Base-by-base conservation (phyloP, 257 asterid genomes). In the Solanum gandarillasii region DNA sequence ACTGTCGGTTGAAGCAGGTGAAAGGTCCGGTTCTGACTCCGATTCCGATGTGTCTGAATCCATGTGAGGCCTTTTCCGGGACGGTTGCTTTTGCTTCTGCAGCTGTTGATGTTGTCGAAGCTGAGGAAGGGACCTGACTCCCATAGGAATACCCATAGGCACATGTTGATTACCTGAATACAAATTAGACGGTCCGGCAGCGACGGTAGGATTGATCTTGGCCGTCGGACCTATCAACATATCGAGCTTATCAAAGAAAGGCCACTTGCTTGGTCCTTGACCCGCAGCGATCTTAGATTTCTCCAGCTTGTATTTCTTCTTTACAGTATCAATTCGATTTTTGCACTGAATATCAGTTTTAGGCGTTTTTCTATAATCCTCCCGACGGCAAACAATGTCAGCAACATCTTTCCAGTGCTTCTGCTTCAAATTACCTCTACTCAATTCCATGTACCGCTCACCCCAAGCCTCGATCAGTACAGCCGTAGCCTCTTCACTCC, bases 311-410 rank as follows among this genome's bases (percentile, higher is more conserved):
- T 93, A 96, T 93, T 95, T 96, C 94, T 96, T 96, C 92, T 96
- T 96, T 5, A 95, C 98, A 16, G 99, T 96, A 86, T 96, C 99
- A 38, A 96, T 95, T 76, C 99, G 93, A 90, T 95, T 96, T 87
- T 96, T 96, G 89, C 99, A 96, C 96, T 96, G 99, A 81, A 95
- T 88, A 89, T 96, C 98, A 25, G 98, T 93, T 89, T 93, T 95
- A 5, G 96, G 94, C 71, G 94, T 86, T 89, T 93, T 95, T 2
- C 84, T 83, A 87, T 90, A 93, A 55, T 94, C 96, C 18, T 92
- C 94, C 2, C 93, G 92, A 88, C 94, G 82, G 88, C 92, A 86
- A 21, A 96, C 99, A 60, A 94, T 89, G 89, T 95, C 98, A 6
- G 99, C 98, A 0, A 96, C 98, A 4, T 96, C 96, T 65, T 93